Percentiles rank a stretch among this genome's conserved stretches.
Evolutionary conservation across 1,284 basidiomycete genomes (phyloP).

Genomic region (Ceratobasidium theobromae): DNA sequence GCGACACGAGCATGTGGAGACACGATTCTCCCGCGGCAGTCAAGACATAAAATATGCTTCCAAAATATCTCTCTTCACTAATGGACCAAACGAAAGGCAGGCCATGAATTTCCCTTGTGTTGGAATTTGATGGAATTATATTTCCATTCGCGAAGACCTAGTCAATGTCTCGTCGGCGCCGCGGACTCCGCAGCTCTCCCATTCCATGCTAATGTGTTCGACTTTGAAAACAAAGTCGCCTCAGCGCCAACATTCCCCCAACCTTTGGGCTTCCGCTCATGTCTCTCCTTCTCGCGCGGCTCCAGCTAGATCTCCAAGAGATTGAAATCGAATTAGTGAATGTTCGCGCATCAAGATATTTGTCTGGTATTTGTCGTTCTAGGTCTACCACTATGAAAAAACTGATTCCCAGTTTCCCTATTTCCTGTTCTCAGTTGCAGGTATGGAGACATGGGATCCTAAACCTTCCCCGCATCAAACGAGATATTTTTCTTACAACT

Average conservation of each 20-base stretch:
- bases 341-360: slow-evolving; percentile 25
- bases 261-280: not conserved
- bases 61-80: no score
- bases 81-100: no score
- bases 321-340: slow-evolving; percentile 4
- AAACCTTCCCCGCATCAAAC: not conserved
- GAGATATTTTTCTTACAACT: not conserved
- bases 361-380: no score
- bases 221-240: not conserved
- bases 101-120: not conserved
- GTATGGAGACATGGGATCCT: not conserved
- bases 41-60: no score
- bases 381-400: no score
- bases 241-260: not conserved
- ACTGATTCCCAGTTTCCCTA: no score
- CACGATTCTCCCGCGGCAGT: no score
- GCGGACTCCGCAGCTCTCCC: not conserved
- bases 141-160: not conserved
- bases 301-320: not conserved
- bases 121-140: slow-evolving; percentile 18
- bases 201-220: not conserved
- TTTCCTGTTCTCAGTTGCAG: slow-evolving; percentile 7
- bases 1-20: no score
- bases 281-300: slow-evolving; percentile 2
- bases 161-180: no score